Evolutionary conservation across 177 flowering plant genomes (phyloP), one percentile per base, ranked within the genome.

Genomic region (Vitis hybrid): DNA sequence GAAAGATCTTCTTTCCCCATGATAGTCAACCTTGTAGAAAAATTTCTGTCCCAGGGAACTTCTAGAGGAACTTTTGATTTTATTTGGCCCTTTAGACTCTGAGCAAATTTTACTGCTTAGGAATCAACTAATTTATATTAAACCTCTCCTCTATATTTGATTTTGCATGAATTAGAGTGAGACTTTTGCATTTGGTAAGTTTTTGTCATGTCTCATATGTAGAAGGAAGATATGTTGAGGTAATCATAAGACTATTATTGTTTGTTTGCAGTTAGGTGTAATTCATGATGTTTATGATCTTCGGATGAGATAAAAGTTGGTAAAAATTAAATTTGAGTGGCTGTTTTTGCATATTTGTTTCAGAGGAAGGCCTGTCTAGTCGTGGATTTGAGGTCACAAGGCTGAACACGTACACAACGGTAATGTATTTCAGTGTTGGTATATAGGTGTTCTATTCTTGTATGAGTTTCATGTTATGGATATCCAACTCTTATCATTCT

Each of bases 401-500:
- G 82, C 82, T 92, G 34, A 92, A 94, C 71, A 89, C 97, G n/a
- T 94, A 94, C 78, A 88, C 97, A 50, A 94, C 98, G 74, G 97
- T 94, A 87, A 70, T 67, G 56, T 17, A 8, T 51, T 45, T 75
- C 10, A 56, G 11, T 59, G 21, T 45, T 49, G 12, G 8, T 32
- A 5, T 60, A 11, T 45, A 21, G 69, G 11, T 52, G n/a, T 66
- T 15, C 30, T 32, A 17, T 60, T 56, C 61, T 63, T 51, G 40
- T 17, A 21, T 32, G 14, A 3, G 52, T 15, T 60, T 61, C 15
- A 60, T 68, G 3, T 30, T 3, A 23, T 50, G 17, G 65, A 14
- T 48, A 62, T 2, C 17, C 19, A 13, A 13, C 2, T 59, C 32
- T 56, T 56, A 21, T 56, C 26, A 56, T 56, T 17, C 18, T 26